Evolutionary conservation across 1,139 yeast species (phyloP), one percentile per base, ranked within the genome.

Genomic region (Nematodospora anomalae): DNA sequence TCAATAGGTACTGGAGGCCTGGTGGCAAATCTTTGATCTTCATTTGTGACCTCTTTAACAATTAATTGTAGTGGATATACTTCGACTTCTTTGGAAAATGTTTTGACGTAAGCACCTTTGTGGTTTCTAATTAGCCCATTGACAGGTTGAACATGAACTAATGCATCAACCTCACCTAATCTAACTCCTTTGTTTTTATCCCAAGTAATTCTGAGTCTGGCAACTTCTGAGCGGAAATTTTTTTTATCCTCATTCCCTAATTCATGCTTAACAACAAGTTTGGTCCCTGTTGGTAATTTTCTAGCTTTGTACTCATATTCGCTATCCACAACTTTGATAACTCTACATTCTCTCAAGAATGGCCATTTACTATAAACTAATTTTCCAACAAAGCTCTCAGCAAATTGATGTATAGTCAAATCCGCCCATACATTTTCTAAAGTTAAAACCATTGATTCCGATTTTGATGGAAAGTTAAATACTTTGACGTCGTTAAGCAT

Each of bases 321-420:
- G 7, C 71, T 75, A 58, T 85, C 92, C 32, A 72, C 61, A 6
- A 92, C 76, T 27, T 76, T 74, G 11, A 80, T 69, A 28, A 92
- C 79, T 52, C 76, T 79, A 15, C 90, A 85, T 60, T 92, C 97
- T 46, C 82, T 75, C 48, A 92, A 67, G 55, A 80, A 88, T 18
- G 99, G 99, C 94, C 96, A 92, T 49, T 82, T 80, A 12, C 86
- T 76, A 55, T 81, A 89, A 6, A 85, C 83, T 36, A 78, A 61
- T 42, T 77, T 72, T 37, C 79, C 80, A 37, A 83, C 53, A 42
- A 73, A 75, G 47, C 79, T 39, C 41, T 76, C 74, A 16, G 89
- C 82, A 48, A 87, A 72, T 40, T 73, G 84, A 30, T 72, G 72
- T 35, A 73, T 75, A 1, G 78, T 53, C 33, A 68, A 51, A 23